Conservation (phyloP, 768 basidiomycete genomes). For the Atractiella rhizophila region DNA sequence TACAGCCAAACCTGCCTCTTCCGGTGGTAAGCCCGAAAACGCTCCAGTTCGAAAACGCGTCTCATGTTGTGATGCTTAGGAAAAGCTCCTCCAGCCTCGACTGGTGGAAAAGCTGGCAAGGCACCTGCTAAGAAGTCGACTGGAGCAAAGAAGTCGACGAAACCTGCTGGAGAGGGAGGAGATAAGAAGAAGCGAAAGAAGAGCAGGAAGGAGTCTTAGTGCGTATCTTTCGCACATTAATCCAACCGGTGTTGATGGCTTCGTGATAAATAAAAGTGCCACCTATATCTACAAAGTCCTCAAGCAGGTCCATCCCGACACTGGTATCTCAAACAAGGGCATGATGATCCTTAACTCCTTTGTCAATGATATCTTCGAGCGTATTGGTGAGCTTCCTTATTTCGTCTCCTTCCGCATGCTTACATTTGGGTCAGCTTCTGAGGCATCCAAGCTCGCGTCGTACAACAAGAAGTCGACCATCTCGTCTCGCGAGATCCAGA, state of each 20-base stretch:
- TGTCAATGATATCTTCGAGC: conserved; percentile 24
- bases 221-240: no score
- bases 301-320: conserved; percentile 76
- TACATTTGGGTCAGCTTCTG: no score
- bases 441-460: conserved; percentile 48
- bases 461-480: conserved; percentile 99
- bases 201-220: conserved; percentile 7
- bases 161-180: conserved; percentile 27
- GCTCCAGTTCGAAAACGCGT: background rate
- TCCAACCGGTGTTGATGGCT: no score
- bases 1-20: no score
- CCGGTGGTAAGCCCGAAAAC: background rate
- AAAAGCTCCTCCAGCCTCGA: conserved; percentile 38
- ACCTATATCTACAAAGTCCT: conserved; percentile 20
- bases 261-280: no score
- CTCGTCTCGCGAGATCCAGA: conserved; percentile 95
- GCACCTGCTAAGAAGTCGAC: conserved; percentile 9
- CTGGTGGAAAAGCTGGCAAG: conserved; percentile 8
- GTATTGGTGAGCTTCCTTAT: conserved; percentile 34
- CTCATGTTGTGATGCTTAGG: conserved; percentile 24
- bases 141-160: no score
- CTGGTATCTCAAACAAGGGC: conserved; percentile 77
- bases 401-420: no score
- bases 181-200: conserved; percentile 20
- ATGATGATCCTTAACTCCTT: conserved; percentile 18